Conservation (phyloP, 148 eudicot genomes). For the Vaccinium corymbosum region DNA sequence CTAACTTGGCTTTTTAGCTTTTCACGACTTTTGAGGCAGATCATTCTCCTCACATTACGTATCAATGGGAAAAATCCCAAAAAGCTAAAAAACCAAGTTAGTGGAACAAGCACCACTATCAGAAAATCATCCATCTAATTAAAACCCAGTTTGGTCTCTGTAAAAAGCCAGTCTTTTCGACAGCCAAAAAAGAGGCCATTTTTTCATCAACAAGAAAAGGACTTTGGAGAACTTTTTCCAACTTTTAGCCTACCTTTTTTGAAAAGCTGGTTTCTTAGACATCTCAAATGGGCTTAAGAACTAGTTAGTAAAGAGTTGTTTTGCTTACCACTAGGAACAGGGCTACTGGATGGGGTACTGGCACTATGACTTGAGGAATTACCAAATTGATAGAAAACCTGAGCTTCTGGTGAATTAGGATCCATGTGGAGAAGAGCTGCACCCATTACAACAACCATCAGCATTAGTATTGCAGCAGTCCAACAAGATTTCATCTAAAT, state of each 20-base stretch:
- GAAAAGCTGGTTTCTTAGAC: not conserved
- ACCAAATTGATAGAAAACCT: slow-evolving; percentile 39
- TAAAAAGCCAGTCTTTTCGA: too few relatives aligned
- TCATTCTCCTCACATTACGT: too few relatives aligned
- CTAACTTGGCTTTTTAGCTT: too few relatives aligned
- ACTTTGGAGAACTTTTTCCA: not conserved
- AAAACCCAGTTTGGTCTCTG: not conserved
- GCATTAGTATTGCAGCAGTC: not conserved
- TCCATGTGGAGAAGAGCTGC: slow-evolving; percentile 51
- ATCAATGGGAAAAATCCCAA: too few relatives aligned
- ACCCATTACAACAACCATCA: not conserved
- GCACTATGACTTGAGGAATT: slow-evolving; percentile 20
- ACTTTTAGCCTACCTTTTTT: not conserved
- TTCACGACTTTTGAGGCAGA: too few relatives aligned
- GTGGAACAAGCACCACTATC: not conserved
- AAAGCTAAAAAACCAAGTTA: not conserved
- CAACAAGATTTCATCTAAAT: not conserved
- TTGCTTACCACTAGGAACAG: slow-evolving; percentile 27
- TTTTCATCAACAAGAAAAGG: too few relatives aligned
- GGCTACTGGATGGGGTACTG: slow-evolving; percentile 22
- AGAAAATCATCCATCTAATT: not conserved
- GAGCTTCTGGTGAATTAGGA: slow-evolving; percentile 56
- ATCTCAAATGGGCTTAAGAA: not conserved
- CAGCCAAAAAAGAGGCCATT: not conserved
- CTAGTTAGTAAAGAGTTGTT: not conserved